Evolutionary conservation across 164 flowering plant genomes (phyloP), one percentile per base, ranked within the genome.

Genomic region (Aristolochia californica): DNA sequence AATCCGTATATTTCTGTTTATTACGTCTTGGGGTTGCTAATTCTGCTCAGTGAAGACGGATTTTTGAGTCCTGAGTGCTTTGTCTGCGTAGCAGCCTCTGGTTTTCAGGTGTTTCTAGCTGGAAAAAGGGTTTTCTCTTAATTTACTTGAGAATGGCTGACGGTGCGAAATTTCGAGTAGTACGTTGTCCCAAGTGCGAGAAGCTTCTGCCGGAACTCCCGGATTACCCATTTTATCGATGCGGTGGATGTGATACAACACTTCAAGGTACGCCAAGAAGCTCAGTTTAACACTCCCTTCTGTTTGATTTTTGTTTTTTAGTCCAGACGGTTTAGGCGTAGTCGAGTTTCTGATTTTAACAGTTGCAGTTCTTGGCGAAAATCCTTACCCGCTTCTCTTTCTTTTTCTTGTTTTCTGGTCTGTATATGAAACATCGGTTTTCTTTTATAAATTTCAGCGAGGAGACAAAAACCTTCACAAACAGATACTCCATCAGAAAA

Each of bases 131-230:
- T 57, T 57, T 22, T 45, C 26, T 15, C 15, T 49, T 1, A 25
- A 21, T 30, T 14, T 43, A 22, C 48, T 23, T 40, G 45, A 26
- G 43, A 24, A 80, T 78, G 84, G 80, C 66, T 43, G 83, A 78
- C 57, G 81, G 62, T 44, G 30, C 68, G 25, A 77, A 76, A 48
- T 72, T 76, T 50, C 59, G 83, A 62, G 28, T 79, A 2, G 85
- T 78, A 70, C 80, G 83, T 18, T 83, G 88, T 67, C 88, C 83
- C 18, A 80, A 79, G 64, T 83, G 85, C 55, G 71, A 67, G 27
- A 75, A 77, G 68, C 73, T 83, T 26, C 67, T 83, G 5, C 74
- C 78, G 0, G 88, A 83, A 74, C 76, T 61, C 25, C 71, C 78
- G 18, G 67, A 74, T 48, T 58, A 34, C 57, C 67, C 83, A 57